Conservation (phyloP, 306 rosid species). For the Astragalus membranaceus region DNA sequence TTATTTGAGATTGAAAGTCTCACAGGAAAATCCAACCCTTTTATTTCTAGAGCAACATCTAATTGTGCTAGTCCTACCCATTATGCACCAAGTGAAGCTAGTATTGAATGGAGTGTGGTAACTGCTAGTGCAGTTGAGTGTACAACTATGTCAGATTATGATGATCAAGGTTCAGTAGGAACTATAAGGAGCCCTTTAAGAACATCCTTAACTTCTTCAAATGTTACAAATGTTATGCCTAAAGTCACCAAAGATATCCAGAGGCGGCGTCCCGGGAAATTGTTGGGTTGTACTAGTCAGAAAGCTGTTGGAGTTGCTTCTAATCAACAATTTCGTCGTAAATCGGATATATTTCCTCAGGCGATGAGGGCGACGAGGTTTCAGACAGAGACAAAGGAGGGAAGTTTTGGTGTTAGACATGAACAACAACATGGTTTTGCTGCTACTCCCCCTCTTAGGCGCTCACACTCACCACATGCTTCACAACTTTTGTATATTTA, state of each 20-base stretch:
- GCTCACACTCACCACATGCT: slow-evolving; percentile 44
- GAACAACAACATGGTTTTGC: slow-evolving; percentile 26
- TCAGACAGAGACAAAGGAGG: slow-evolving; percentile 43
- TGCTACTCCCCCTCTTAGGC: slow-evolving; percentile 35
- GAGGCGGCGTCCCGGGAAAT: slow-evolving; percentile 27
- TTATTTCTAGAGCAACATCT: slow-evolving; percentile 39
- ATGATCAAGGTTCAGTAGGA: slow-evolving; percentile 45
- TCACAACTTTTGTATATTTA: slow-evolving; percentile 45
- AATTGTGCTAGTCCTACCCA: slow-evolving; percentile 58
- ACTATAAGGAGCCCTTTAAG: slow-evolving; percentile 36
- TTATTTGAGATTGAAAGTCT: slow-evolving; percentile 82
- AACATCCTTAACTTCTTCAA: slow-evolving; percentile 13
- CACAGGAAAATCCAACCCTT: slow-evolving; percentile 42
- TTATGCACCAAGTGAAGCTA: slow-evolving; percentile 92
- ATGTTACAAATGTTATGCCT: slow-evolving; percentile 7
- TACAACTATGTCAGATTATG: slow-evolving; percentile 61
- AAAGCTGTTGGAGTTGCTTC: slow-evolving; percentile 67
- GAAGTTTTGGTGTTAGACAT: slow-evolving; percentile 37
- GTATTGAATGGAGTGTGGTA: slow-evolving; percentile 93
- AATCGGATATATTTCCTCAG: slow-evolving; percentile 31
- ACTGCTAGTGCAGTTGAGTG: slow-evolving; percentile 85
- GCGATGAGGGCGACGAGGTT: slow-evolving; percentile 42
- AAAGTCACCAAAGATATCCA: slow-evolving; percentile 31
- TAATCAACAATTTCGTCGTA: slow-evolving; percentile 6
- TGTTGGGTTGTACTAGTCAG: slow-evolving; percentile 72